phyloP scores from a whole-genome alignment of 495 filamentous ascomycete genomes.

The Xylaria longipes region DNA sequence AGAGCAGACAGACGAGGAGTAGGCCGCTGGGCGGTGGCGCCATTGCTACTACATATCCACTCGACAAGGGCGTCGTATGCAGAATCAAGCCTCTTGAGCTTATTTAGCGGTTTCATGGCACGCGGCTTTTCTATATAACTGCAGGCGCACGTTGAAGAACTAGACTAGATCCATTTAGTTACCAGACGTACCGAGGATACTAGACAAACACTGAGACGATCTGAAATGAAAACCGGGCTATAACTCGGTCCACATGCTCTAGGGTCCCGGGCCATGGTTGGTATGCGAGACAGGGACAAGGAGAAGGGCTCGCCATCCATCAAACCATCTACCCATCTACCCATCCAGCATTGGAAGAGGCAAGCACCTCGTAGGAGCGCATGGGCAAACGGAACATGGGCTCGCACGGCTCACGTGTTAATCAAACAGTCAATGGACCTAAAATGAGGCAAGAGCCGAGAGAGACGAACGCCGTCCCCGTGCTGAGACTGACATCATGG shows the following conservation, averaged over 20 bases:
- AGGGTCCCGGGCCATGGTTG: not conserved
- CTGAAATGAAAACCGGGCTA: not conserved
- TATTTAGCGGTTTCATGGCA: constrained; percentile 19
- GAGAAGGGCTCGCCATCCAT: constrained; percentile 2
- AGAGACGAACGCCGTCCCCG: constrained; percentile 7
- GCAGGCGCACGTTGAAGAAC: constrained; percentile 12
- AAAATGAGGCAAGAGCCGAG: constrained; percentile 17
- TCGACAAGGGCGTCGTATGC: constrained; percentile 12
- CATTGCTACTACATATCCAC: not conserved
- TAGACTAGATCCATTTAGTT: constrained; percentile 4
- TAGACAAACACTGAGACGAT: not conserved
- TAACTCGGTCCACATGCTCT: not conserved
- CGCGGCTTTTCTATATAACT: not conserved
- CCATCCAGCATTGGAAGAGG: constrained; percentile 1
- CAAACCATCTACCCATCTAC: not conserved
- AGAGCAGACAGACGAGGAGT: constrained; percentile 15
- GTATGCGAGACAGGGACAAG: constrained; percentile 12
- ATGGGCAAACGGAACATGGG: not conserved
- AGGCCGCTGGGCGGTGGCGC: constrained; percentile 12
- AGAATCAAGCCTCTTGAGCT: constrained; percentile 20
- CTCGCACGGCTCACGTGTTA: constrained; percentile 26
- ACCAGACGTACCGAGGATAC: not conserved
- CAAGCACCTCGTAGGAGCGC: constrained; percentile 15
- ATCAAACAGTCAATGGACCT: constrained; percentile 23
- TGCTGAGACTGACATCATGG: constrained; percentile 13